Base-by-base conservation (phyloP, 2,329 filamentous ascomycete species). In the Elsinoe ampelina region DNA sequence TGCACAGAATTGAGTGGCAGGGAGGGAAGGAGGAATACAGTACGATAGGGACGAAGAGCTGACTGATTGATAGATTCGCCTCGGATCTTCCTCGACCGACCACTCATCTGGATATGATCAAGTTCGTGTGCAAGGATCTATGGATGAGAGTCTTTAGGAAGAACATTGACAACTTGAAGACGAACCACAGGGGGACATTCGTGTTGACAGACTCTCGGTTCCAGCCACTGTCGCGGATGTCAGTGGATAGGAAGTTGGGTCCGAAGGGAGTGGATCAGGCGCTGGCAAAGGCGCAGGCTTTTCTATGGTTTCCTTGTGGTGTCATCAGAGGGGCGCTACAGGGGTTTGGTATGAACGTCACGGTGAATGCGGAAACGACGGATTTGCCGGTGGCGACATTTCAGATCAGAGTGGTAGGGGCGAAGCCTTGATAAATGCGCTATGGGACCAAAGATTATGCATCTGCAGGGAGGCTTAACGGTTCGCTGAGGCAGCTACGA, bases 81-180 rank as follows among this genome's bases (percentile, higher is more conserved):
- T 80, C 82, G 67, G 87, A 95, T 69, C 80, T 89, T 54, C 89
- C 92, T 39, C 87, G 90, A 50, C 95, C 96, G 68, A 88, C 86
- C 60, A 90, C 95, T 65, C 91, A 91, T 3, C 82, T 98, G 41
- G 93, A 97, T 68, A 87, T 91, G 51, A 98, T 98, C 70, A 98
- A 98, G 71, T 97, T 98, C 68, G 78, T 98, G 51, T 98, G 93
- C 81, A 98, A 98, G 76, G 93, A 98, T 71, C 79, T 98, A 43
- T 98, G 93, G 93, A 90, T 84, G 34, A 78, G 97, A 17, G 82
- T 96, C 13, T 98, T 96, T 72, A 81, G 88, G 69, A 98, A 98
- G 73, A 95, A 97, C 71, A 89, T 98, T 67, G 93, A 98, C 72
- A 98, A 98, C 70, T 79, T 98, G 47, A 98, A 98, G 74, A 98